phyloP scores from a whole-genome alignment of 1,284 basidiomycete species.

The Melanopsichium pennsylvanicum region DNA sequence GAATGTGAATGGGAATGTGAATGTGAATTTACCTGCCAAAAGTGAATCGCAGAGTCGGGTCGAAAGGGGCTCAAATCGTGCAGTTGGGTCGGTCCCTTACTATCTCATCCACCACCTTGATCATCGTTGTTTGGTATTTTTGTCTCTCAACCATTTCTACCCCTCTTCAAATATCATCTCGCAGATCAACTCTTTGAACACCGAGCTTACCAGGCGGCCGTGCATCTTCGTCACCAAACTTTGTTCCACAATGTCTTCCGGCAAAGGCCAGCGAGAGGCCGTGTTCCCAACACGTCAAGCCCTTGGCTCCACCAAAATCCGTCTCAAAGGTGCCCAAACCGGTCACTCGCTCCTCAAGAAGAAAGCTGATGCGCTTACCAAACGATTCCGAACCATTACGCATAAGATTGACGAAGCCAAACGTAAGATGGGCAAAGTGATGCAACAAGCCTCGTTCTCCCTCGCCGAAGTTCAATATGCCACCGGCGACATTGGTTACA shows the following conservation, averaged over 20 bases:
- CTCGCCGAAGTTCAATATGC: constrained; percentile 98
- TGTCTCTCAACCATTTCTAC: no score
- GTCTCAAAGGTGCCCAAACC: constrained; percentile 95
- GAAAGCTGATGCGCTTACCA: constrained; percentile 94
- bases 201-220: no score
- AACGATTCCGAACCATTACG: constrained; percentile 77
- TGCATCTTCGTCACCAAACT: no score
- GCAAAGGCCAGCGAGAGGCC: constrained; percentile 84
- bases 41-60: no score
- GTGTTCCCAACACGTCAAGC: constrained; percentile 76
- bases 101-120: no score
- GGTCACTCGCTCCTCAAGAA: constrained; percentile 96
- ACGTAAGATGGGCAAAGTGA: constrained; percentile 97
- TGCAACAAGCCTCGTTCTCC: constrained; percentile 97
- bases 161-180: no score
- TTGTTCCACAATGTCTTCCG: constrained; percentile 77
- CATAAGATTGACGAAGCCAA: constrained; percentile 86
- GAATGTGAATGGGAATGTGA: no score
- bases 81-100: no score
- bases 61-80: constrained; percentile 10
- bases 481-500: constrained; percentile 88
- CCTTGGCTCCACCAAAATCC: constrained; percentile 88
- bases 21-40: no score
- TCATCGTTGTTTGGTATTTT: no score
- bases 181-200: no score